phyloP scores from a whole-genome alignment of 805 yeast species.

The Monosporozyma unispora region DNA sequence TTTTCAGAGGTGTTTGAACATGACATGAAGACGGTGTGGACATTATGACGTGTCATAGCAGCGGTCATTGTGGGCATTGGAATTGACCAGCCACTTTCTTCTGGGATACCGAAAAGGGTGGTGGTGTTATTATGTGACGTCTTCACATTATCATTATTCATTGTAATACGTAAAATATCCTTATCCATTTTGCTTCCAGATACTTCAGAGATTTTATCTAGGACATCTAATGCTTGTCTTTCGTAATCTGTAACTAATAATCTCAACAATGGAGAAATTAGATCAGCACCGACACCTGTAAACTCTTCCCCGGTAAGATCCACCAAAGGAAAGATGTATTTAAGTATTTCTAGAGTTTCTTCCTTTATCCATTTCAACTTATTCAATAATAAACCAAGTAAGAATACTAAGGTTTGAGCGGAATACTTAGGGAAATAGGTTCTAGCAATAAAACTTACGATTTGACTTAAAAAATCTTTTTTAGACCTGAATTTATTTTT shows the following conservation, averaged over 20 bases:
- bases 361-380: conserved; percentile 66
- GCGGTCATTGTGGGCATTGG: conserved; percentile 93
- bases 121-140: conserved; percentile 80
- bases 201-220: conserved; percentile 77
- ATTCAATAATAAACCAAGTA: conserved; percentile 74
- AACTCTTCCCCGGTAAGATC: conserved; percentile 73
- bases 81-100: conserved; percentile 90
- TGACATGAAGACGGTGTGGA: conserved; percentile 89
- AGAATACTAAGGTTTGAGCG: conserved; percentile 63
- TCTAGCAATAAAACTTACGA: conserved; percentile 57
- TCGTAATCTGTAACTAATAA: conserved; percentile 77
- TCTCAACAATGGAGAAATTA: conserved; percentile 82
- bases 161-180: conserved; percentile 83
- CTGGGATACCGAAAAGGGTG: conserved; percentile 86
- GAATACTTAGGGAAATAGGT: conserved; percentile 67
- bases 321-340: conserved; percentile 64
- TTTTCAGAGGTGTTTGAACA: conserved; percentile 39
- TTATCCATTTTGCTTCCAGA: conserved; percentile 87
- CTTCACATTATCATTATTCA: conserved; percentile 70
- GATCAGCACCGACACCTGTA: conserved; percentile 86
- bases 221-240: conserved; percentile 77
- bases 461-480: conserved; percentile 78
- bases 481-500: conserved; percentile 81
- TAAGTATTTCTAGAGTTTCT: conserved; percentile 71
- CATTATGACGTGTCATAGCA: conserved; percentile 80